Evolutionary conservation across 202 grass and related monocot genomes (phyloP).

Genomic region (Saccharum hybrid): DNA sequence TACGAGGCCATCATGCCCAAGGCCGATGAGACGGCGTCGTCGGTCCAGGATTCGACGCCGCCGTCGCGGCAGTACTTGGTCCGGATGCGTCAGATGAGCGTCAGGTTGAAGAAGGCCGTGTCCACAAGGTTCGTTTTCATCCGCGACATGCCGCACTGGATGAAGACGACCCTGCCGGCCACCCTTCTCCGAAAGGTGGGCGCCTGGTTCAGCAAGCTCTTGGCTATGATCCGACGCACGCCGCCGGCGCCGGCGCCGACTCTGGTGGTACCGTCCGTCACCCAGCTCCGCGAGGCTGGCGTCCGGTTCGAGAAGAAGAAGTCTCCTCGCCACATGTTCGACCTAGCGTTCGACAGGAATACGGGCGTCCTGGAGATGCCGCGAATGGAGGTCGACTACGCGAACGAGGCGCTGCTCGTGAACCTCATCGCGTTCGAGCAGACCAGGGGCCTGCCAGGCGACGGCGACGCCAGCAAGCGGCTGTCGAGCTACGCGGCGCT

Average conservation of each 20-base stretch:
- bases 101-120: background rate
- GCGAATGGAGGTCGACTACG: background rate
- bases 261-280: background rate
- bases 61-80: too few species aligned
- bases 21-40: background rate
- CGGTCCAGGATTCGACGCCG: background rate
- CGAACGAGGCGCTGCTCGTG: background rate
- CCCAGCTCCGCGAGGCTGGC: constrained; percentile 21
- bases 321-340: constrained; percentile 11
- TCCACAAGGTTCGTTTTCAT: background rate
- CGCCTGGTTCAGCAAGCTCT: background rate
- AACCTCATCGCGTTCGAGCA: constrained; percentile 54
- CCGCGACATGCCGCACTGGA: background rate
- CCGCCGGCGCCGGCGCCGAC: too few species aligned
- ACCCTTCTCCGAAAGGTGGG: background rate
- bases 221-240: background rate
- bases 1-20: background rate
- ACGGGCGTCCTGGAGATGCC: constrained; percentile 42
- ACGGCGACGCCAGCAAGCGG: too few species aligned
- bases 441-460: background rate
- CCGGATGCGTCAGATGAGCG: background rate
- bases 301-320: constrained; percentile 29
- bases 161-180: background rate
- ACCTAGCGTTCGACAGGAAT: background rate
- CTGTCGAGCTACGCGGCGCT: constrained; percentile 37